Base-by-base conservation (phyloP, 225 moss, liverwort and hornwort genomes). In the Sphagnum tenellum region DNA sequence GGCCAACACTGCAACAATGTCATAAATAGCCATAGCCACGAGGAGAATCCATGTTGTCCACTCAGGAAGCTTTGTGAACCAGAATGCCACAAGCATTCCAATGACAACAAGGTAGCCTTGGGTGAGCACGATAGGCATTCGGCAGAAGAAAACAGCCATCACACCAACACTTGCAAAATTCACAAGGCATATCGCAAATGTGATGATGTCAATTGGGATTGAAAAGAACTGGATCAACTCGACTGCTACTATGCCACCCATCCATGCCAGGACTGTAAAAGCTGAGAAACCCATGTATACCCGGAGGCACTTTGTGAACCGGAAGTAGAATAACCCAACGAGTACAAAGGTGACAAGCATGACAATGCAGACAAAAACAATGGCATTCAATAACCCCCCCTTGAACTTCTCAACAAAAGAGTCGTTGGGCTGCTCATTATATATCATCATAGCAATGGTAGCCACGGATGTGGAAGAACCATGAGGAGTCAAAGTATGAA, bases 21-120 rank as follows among this genome's bases (percentile, higher is more conserved):
- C 98, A 44, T 98, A 98, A 12, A 84, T 71, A 10, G 98, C 98
- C 98, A 98, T 98, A 9, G 98, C 90, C 74, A 98, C 68, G 6
- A 98, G 87, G 54, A 98, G 87, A 7, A 84, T 76, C 98, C 98
- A 98, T 3, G 98, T 98, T 9, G 98, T 98, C 98, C 98, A 98
- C 63, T 98, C 93, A 3, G 98, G 98, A 2, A 98, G 87, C 86
- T 89, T 98, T 45, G 98, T 87, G 50, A 98, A 93, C 89, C 90
- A 98, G 67, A 82, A 98, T 3, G 98, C 98, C 46, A 98, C 90
- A 48, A 98, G 86, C 77, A 82, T 85, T 9, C 98, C 93, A 47
- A 93, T 98, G 29, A 81, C 60, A 58, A 98, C 82, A 51, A 98
- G 75, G 49, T 98, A 98, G 1, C 98, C 89, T 69, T 98, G 98